Conservation (phyloP, 768 basidiomycete species). For the Psilocybe cyanescens region DNA sequence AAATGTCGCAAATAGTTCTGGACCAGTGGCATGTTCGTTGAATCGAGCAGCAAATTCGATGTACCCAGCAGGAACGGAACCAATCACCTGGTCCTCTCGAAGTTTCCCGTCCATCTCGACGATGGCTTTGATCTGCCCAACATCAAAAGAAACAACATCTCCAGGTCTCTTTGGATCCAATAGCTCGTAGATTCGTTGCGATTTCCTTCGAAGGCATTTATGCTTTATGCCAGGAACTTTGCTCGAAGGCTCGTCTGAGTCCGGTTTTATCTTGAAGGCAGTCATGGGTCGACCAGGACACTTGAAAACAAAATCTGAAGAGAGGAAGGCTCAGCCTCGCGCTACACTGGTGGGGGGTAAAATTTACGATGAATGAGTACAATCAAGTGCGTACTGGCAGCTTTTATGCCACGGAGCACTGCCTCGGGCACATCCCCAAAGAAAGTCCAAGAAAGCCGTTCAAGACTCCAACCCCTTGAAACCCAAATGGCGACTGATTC, state of each 20-base stretch:
- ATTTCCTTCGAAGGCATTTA: conserved; percentile 18
- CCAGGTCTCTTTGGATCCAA: conserved; percentile 17
- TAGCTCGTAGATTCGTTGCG: conserved; percentile 21
- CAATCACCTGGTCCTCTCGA: conserved; percentile 12
- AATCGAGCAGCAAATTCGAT: conserved; percentile 18
- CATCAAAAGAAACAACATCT: conserved; percentile 19
- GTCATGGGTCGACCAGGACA: conserved; percentile 11
- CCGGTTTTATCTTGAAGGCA: conserved; percentile 5
- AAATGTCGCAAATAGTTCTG: conserved; percentile 22
- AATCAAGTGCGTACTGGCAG: neutral
- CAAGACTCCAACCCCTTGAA: neutral
- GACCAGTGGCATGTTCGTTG: conserved; percentile 20
- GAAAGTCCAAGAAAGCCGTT: neutral
- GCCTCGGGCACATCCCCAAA: neutral
- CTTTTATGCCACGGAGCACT: neutral
- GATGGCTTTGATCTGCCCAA: conserved; percentile 23
- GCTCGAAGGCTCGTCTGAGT: neutral
- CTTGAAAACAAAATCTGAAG: neutral
- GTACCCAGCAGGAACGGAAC: conserved; percentile 22
- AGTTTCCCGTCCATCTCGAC: conserved; percentile 22
- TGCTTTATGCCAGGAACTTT: conserved; percentile 11
- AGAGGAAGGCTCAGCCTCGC: neutral
- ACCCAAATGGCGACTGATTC: neutral
- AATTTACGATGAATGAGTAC: neutral
- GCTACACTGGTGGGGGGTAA: neutral